Conservation (phyloP, 495 filamentous ascomycete genomes). For the Annulohypoxylon stygium region DNA sequence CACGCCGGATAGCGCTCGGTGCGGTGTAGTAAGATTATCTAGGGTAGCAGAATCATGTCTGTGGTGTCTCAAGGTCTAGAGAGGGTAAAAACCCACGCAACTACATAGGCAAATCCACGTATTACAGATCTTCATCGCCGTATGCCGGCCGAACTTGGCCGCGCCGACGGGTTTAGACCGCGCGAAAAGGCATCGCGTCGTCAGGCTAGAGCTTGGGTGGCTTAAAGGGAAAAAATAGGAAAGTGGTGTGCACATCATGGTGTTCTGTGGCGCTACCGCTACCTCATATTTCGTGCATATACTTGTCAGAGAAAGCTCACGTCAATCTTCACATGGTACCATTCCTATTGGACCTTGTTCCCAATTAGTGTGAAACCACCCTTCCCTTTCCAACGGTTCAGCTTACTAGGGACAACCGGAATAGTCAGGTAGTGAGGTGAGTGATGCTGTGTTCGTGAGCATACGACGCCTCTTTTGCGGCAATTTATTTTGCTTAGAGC, state of each 20-base stretch:
- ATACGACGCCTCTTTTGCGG: constrained; percentile 25
- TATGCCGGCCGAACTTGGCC: constrained; percentile 1
- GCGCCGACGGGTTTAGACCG: not conserved
- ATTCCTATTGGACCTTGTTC: constrained; percentile 22
- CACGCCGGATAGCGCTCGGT: constrained; percentile 3
- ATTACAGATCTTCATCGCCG: constrained; percentile 8
- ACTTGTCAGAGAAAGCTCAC: constrained; percentile 10
- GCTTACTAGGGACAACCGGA: not conserved
- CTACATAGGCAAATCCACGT: not conserved
- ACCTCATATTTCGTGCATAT: not conserved
- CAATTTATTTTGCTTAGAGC: constrained; percentile 34
- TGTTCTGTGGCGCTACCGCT: constrained; percentile 10
- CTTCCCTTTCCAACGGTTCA: constrained; percentile 12
- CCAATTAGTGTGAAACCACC: not conserved
- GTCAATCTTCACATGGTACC: constrained; percentile 2
- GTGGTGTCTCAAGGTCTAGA: not conserved
- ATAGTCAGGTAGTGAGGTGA: not conserved
- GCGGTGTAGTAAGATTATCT: not conserved
- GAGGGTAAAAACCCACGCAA: not conserved
- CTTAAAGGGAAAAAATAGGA: no score
- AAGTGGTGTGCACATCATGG: not conserved
- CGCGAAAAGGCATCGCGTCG: constrained; percentile 11
- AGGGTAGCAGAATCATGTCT: not conserved
- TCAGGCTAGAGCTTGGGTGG: not conserved
- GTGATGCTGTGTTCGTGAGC: constrained; percentile 4